Base-by-base conservation (phyloP, 441 rosid genomes). In the Cnidoscolus chayamansa region DNA sequence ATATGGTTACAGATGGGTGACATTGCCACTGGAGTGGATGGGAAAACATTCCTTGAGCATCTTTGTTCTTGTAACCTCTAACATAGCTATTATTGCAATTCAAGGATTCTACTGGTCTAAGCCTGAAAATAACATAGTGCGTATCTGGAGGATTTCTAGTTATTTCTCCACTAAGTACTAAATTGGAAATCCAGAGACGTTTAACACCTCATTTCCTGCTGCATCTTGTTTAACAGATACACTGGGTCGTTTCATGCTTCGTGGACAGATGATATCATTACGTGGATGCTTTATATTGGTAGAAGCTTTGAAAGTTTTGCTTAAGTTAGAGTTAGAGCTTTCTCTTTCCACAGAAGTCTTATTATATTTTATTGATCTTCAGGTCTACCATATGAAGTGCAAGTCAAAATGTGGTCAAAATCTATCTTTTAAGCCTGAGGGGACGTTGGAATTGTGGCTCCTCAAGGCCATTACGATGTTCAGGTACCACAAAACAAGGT, bases 31-130 rank as follows among this genome's bases (percentile, higher is more conserved):
- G 67, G 82, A 76, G 65, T 80, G 80, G 82, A 76, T 80, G 78
- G 82, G 82, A 74, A 73, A 69, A 68, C 82, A 80, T 62, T 71
- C 82, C 12, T 73, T 80, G 73, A 73, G 58, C 20, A 76, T 80
- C 47, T 80, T 76, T 64, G 64, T 80, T 10, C 57, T 80, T n/a
- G 37, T 73, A 56, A 61, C 65, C 17, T 76, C 80, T 7, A 80
- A 80, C 70, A 15, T 76, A 19, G 72, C 64, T 13, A 57, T 76
- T 20, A 71, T 80, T 55, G 72, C 73, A 50, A 31, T 73, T 49
- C 78, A 80, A 53, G 83, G 83, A 59, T 76, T 80, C 67, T 80
- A 76, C 78, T 70, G 62, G 70, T 49, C 19, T 17, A 63, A 51
- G 12, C 78, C 78, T 61, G 56, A 73, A 58, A 80, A 68, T 13